A percentile compares a stretch with the other conserved stretches of the same genome.
Conservation (phyloP, 2,329 filamentous ascomycete species). For the Neodidymelliopsis sp. region DNA sequence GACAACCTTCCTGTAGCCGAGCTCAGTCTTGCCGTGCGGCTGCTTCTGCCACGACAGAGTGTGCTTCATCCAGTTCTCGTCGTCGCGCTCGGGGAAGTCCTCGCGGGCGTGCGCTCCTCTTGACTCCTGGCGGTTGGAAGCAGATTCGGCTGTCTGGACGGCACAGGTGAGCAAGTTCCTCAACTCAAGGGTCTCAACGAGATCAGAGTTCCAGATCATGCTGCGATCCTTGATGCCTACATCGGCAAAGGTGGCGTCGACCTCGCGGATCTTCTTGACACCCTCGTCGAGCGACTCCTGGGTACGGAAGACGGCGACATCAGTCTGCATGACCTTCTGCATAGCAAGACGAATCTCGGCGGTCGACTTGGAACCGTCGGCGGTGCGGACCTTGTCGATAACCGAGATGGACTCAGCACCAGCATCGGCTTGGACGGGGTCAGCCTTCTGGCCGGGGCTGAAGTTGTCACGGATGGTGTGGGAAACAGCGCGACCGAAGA, state of each 20-base stretch:
- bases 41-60: constrained; percentile 94
- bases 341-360: constrained; percentile 88
- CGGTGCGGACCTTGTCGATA: constrained; percentile 84
- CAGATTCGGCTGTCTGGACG: constrained; percentile 89
- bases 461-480: constrained; percentile 97
- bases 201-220: constrained; percentile 99
- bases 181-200: constrained; percentile 95
- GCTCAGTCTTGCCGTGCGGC: constrained; percentile 85
- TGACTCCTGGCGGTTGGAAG: constrained; percentile 94
- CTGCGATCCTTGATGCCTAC: constrained; percentile 97
- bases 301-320: constrained; percentile 95
- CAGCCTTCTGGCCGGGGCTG: constrained; percentile 80
- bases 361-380: constrained; percentile 85
- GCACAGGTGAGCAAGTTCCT: constrained; percentile 96
- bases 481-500: constrained; percentile 96
- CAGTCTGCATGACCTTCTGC: constrained; percentile 98
- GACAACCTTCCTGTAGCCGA: constrained; percentile 85
- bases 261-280: constrained; percentile 84
- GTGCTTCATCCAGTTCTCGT: constrained; percentile 99
- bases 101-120: constrained; percentile 97
- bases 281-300: constrained; percentile 94
- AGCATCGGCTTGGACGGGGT: constrained; percentile 82
- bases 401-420: constrained; percentile 86
- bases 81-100: constrained; percentile 94
- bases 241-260: constrained; percentile 80